Conservation (phyloP, 129 eudicot species). For the Kitagawia praeruptora region DNA sequence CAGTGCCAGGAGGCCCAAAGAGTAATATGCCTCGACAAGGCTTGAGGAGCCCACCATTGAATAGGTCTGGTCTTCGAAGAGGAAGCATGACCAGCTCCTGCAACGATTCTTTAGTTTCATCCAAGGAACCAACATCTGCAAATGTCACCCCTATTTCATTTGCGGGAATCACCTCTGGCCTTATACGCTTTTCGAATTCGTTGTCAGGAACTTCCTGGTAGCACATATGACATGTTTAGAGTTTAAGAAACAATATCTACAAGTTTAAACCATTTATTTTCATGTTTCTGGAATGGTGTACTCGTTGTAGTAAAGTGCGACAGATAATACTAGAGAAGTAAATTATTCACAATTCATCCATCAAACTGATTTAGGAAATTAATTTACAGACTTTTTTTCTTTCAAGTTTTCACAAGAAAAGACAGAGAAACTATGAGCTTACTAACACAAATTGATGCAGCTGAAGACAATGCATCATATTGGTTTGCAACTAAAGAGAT, state of each 20-base stretch:
- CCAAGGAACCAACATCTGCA: conserved; percentile 76
- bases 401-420: neutral
- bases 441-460: neutral
- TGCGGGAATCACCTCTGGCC: conserved; percentile 94
- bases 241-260: neutral
- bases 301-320: neutral
- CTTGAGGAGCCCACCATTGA: conserved; percentile 90
- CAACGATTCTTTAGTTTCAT: conserved; percentile 78
- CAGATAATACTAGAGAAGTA: neutral
- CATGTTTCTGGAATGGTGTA: neutral
- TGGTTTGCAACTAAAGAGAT: no score
- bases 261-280: neutral
- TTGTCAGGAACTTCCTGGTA: conserved; percentile 86
- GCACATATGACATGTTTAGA: neutral
- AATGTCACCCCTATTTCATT: conserved; percentile 77
- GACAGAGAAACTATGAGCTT: neutral
- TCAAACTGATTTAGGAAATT: neutral
- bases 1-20: conserved; percentile 28
- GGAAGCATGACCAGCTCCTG: conserved; percentile 96
- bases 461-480: neutral
- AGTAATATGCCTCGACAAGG: conserved; percentile 78
- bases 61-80: conserved; percentile 83
- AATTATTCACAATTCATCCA: neutral
- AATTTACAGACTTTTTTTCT: no score
- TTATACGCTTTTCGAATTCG: conserved; percentile 83